These are phyloP conservation scores for Phytopythium vexans DNA, from an alignment of 352 stramenopile species.

Conservation along the genomic window DNA sequence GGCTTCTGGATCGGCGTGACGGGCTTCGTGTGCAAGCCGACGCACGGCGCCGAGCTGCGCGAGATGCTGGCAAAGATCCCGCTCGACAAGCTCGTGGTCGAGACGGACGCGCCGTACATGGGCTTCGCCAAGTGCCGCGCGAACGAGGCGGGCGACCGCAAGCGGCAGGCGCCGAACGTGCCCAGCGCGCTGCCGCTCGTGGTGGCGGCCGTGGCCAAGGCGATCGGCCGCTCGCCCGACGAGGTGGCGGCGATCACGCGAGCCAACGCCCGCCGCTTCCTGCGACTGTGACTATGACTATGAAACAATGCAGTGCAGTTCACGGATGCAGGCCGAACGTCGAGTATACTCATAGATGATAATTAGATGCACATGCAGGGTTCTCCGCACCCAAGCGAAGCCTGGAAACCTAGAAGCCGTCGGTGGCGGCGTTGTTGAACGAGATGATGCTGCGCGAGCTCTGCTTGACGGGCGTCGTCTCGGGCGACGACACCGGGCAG, in stretches of 20 bases:
- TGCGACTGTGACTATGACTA: conserved; percentile 28
- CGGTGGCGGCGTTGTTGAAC: conserved; percentile 48
- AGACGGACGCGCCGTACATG: conserved; percentile 94
- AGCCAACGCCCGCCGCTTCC: conserved; percentile 68
- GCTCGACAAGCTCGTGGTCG: conserved; percentile 82
- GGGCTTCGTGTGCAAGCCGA: conserved; percentile 87
- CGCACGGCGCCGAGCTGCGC: conserved; percentile 44
- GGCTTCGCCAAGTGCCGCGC: conserved; percentile 64
- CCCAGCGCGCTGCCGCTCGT: conserved; percentile 60
- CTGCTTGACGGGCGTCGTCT: background rate
- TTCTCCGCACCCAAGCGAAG: no score
- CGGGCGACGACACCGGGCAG: conserved; percentile 4
- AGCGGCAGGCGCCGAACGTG: conserved; percentile 81
- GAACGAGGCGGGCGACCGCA: conserved; percentile 21
- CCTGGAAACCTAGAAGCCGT: background rate
- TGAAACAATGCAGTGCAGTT: no score
- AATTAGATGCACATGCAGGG: no score
- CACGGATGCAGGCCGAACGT: no score
- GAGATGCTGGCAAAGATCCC: conserved; percentile 60
- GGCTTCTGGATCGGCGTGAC: conserved; percentile 90
- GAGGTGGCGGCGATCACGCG: conserved; percentile 62
- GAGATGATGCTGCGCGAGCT: conserved; percentile 55
- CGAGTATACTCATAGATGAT: no score
- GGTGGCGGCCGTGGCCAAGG: conserved; percentile 49
- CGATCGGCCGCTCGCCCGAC: conserved; percentile 34